phyloP scores from a whole-genome alignment of 371 early-diverging fungal species.

The Parasitella parasitica region DNA sequence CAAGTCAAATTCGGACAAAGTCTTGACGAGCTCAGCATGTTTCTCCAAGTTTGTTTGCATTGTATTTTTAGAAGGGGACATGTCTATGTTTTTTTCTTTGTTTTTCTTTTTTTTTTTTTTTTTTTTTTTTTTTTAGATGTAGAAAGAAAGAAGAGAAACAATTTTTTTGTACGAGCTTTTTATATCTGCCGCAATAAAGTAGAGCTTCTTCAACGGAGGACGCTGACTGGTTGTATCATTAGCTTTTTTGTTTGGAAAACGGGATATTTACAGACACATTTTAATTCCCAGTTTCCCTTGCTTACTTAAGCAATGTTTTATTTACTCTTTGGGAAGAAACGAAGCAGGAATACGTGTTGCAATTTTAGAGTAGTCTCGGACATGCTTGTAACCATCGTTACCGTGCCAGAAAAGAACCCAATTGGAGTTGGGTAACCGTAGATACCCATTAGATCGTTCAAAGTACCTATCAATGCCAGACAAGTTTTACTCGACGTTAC shows the following conservation, averaged over 20 bases:
- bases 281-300: neutral
- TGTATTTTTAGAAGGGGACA: constrained; percentile 8
- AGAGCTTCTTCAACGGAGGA: neutral
- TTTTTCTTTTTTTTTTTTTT: neutral
- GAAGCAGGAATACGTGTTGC: constrained; percentile 42
- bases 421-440: constrained; percentile 57
- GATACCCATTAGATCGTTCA: constrained; percentile 81
- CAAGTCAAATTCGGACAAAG: constrained; percentile 40
- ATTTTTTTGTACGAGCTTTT: neutral
- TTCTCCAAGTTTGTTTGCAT: constrained; percentile 3
- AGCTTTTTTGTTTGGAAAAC: neutral
- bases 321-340: constrained; percentile 12
- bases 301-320: neutral
- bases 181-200: neutral
- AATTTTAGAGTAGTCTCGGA: constrained; percentile 37
- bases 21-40: constrained; percentile 29
- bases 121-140: neutral
- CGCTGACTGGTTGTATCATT: neutral
- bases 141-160: neutral
- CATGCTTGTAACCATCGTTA: constrained; percentile 37
- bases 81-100: neutral
- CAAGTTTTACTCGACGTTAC: neutral
- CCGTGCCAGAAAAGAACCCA: constrained; percentile 87
- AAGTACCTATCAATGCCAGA: constrained; percentile 64
- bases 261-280: neutral